Conservation (phyloP, 192 early-diverging fungal genomes). For the Pilobolus umbonatus region DNA sequence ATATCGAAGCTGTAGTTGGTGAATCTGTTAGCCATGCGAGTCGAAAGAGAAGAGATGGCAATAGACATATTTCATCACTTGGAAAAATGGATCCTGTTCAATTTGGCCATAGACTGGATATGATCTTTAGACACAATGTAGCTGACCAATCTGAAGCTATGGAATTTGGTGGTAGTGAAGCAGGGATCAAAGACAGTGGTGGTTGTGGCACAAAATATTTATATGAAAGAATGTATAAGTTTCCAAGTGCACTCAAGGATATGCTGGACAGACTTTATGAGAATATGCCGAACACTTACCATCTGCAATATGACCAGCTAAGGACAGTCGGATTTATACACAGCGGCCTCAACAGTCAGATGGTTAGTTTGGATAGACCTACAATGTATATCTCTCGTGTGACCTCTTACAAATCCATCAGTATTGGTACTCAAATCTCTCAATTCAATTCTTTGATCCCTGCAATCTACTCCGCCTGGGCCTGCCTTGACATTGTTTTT, state of each 20-base stretch:
- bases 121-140: conserved; percentile 4
- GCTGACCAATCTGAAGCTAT: conserved; percentile 5
- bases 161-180: conserved; percentile 5
- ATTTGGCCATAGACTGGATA: conserved; percentile 5
- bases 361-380: conserved; percentile 4
- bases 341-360: conserved; percentile 4
- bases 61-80: conserved; percentile 6
- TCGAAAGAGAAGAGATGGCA: not conserved
- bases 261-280: conserved; percentile 5
- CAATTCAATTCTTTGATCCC: not conserved
- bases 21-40: conserved; percentile 5
- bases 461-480: not conserved
- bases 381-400: conserved; percentile 4
- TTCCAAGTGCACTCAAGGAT: conserved; percentile 3
- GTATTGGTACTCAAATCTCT: conserved; percentile 5
- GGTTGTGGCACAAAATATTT: conserved; percentile 2
- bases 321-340: conserved; percentile 5
- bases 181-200: conserved; percentile 5
- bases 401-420: conserved; percentile 5
- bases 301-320: not conserved
- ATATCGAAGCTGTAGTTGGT: conserved; percentile 3
- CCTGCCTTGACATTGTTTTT: not conserved
- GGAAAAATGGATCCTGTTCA: conserved; percentile 4
- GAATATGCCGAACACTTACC: conserved; percentile 4
- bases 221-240: conserved; percentile 4